Percentiles rank a stretch among this genome's conserved stretches.
These are phyloP conservation scores for Aspergillus bridgeri DNA, from an alignment of 495 filamentous ascomycete genomes.

Conservation along the genomic window DNA sequence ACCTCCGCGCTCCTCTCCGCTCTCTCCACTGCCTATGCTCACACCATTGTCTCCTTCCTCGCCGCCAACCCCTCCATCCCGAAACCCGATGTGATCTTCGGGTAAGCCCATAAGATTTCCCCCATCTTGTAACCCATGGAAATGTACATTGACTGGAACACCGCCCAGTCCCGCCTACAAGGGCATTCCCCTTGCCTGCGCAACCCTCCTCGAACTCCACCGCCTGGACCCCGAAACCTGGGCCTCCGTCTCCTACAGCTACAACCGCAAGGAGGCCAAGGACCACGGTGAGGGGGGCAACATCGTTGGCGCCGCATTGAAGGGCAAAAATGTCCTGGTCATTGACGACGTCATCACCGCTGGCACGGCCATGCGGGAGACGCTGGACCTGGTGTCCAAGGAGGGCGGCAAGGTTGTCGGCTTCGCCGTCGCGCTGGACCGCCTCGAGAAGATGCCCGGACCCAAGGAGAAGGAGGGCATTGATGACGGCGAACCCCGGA, in stretches of 20 bases:
- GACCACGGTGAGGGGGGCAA: constrained; percentile 89
- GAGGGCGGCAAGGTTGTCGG: constrained; percentile 81
- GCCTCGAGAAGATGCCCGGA: constrained; percentile 72
- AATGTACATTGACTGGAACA: neutral
- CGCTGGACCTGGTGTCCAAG: constrained; percentile 74
- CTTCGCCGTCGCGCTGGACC: constrained; percentile 82
- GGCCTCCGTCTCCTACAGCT: constrained; percentile 66
- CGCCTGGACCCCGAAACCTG: constrained; percentile 52
- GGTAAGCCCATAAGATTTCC: constrained; percentile 23
- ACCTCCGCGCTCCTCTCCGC: constrained; percentile 67
- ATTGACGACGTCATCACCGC: constrained; percentile 96
- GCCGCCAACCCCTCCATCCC: constrained; percentile 36
- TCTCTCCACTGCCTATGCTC: constrained; percentile 75
- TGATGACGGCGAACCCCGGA: neutral
- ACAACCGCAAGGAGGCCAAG: constrained; percentile 95
- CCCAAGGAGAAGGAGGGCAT: constrained; percentile 34
- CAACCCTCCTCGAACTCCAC: constrained; percentile 65
- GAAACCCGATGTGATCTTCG: constrained; percentile 48
- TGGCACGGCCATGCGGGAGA: constrained; percentile 88
- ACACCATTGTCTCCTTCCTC: constrained; percentile 55
- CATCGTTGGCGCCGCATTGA: constrained; percentile 81
- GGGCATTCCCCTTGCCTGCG: constrained; percentile 81
- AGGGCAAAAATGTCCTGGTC: constrained; percentile 80
- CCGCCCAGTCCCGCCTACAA: constrained; percentile 73
- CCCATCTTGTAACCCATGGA: neutral